Percentiles rank a stretch among this genome's conserved stretches.
Conservation (phyloP, 192 early-diverging fungal genomes). For the Gigaspora rosea region DNA sequence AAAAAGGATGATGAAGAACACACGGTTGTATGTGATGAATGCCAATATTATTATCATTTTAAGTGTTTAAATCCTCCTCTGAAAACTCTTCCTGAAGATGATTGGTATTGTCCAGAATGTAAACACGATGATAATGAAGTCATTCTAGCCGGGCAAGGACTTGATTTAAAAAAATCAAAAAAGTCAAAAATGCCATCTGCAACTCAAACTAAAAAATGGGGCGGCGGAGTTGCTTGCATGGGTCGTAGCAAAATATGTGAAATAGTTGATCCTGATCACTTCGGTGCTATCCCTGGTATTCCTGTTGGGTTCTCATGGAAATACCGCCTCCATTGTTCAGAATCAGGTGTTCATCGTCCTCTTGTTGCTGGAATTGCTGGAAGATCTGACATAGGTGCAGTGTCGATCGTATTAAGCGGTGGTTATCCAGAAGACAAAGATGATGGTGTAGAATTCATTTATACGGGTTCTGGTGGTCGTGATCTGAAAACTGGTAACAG, state of each 20-base stretch:
- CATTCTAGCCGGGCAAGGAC: conserved; percentile 42
- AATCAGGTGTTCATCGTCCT: conserved; percentile 61
- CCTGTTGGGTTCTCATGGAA: conserved; percentile 59
- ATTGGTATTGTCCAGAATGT: conserved; percentile 55
- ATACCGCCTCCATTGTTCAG: conserved; percentile 50
- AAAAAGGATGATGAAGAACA: conserved; percentile 56
- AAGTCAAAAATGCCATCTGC: conserved; percentile 57
- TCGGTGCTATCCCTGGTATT: conserved; percentile 62
- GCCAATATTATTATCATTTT: conserved; percentile 57
- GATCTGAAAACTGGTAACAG: conserved; percentile 51
- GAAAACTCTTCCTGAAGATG: conserved; percentile 42
- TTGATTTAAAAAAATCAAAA: conserved; percentile 40
- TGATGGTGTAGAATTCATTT: conserved; percentile 63
- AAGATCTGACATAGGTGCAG: conserved; percentile 47
- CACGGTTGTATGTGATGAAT: conserved; percentile 63
- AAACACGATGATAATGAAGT: conserved; percentile 48
- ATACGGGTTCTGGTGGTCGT: conserved; percentile 69
- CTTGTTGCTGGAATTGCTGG: conserved; percentile 68
- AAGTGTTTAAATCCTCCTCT: conserved; percentile 49
- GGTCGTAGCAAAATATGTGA: conserved; percentile 39
- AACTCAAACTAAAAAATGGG: conserved; percentile 55
- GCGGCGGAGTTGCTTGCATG: conserved; percentile 57
- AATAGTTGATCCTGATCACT: conserved; percentile 12
- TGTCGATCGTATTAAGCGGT: conserved; percentile 62
- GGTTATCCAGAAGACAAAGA: conserved; percentile 71